Evolutionary conservation across 2,329 filamentous ascomycete genomes (phyloP), one percentile per base, ranked within the genome.

Genomic region (Didymella segeticola): DNA sequence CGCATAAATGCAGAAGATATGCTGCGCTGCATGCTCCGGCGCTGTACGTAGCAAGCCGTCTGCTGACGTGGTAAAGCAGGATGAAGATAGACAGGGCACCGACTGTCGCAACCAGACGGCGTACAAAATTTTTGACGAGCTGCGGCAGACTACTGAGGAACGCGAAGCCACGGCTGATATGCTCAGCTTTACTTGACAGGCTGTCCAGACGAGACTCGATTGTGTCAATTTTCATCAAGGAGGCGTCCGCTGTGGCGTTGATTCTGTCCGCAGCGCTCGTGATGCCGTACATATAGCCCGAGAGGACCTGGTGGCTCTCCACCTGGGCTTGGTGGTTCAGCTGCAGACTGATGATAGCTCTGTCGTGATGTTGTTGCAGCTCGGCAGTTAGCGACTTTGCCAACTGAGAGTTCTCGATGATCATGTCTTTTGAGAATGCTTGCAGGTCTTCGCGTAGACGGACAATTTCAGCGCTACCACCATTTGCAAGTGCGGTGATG

Each of bases 101-200:
- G 3, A 37, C n/a, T 0, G 34, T 57, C 2, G 41, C 56, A 5
- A 65, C 12, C 4, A 56, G 19, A 5, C 54, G 37, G 5, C 48
- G 58, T 3, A 63, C 2, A 2, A 68, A 23, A 5, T 41, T 43
- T 9, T 29, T 36, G 3, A 58, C 34, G 8, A 66, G 45, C 3
- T 51, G 47, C 4, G 63, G 59, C 1, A 67, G 51, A 1, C 55
- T 58, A 30, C 56, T 61, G n/a, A 68, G 47, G 29, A 68, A 66
- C 6, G 65, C 61, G 17, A 68, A 66, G 0, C 62, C 62, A 36
- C 59, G 56, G 0, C 57, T 58, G 5, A 68, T 67, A 8, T 63
- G 53, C 25, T 67, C 62, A 0, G 65, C 58, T 37, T 62, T 64
- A 12, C 48, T 58, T 17, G 64, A 59, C 5, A 68, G 53, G 9